Evolutionary conservation across 2,329 filamentous ascomycete species (phyloP).

Genomic region (Cryphonectria japonica): DNA sequence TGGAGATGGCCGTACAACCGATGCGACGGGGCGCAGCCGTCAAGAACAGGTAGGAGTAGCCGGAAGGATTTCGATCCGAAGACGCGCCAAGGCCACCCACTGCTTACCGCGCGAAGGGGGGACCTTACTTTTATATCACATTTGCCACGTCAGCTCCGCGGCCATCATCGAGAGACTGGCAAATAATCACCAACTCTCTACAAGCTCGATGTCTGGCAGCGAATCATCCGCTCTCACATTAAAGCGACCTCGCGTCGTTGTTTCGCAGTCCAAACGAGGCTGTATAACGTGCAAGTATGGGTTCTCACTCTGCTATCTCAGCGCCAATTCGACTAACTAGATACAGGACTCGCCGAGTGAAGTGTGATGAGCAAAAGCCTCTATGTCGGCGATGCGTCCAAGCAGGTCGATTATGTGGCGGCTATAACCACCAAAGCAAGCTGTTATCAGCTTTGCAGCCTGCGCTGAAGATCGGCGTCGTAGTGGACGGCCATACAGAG

Average conservation of each 20-base stretch:
- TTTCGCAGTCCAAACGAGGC: background rate
- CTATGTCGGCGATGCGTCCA: background rate
- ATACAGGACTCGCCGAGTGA: background rate
- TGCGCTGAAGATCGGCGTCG: background rate
- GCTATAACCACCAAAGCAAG: background rate
- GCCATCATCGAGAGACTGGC: background rate
- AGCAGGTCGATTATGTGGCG: background rate
- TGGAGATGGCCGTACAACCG: too few species aligned
- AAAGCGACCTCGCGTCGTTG: background rate
- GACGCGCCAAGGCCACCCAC: background rate
- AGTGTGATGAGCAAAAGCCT: background rate
- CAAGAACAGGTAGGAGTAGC: background rate
- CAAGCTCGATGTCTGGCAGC: background rate
- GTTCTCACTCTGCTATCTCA: background rate
- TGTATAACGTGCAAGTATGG: background rate
- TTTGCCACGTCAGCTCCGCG: background rate
- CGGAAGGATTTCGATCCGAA: background rate
- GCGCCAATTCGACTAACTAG: background rate
- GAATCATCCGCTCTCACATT: background rate
- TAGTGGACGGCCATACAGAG: background rate
- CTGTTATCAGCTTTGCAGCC: background rate
- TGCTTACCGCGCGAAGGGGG: background rate
- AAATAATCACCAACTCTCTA: background rate
- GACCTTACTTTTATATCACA: background rate
- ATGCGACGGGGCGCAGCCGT: too few species aligned